Evolutionary conservation across 164 flowering plant species (phyloP), one percentile per base, ranked within the genome.

Genomic region (Magnolia officinalis): DNA sequence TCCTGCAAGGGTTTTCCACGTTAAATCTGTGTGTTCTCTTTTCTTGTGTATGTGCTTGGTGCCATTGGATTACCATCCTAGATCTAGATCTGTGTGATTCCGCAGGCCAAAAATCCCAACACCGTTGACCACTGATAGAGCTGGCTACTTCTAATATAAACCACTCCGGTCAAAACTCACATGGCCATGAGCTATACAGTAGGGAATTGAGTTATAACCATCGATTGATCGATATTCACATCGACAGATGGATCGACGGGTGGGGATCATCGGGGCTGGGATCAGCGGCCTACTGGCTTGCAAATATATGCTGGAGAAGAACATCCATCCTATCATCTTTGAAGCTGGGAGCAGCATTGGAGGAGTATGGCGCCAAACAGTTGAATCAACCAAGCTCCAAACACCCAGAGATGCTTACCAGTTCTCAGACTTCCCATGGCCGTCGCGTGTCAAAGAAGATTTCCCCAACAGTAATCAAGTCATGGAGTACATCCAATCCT

Each of bases 401-500:
- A 85, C 87, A 0, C 86, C 88, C 2, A 88, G 82, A 77, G 9
- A 26, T 5, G 6, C 72, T 1, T 92, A 81, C 68, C 86, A 82
- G 76, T 90, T 92, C 82, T 89, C 90, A 0, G 97, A 92, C 74
- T 89, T 85, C 52, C 88, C 92, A 14, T 92, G 94, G 97, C 93
- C 96, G 20, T 16, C 79, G 58, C 71, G 81, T 0, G 86, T 88
- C 18, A 18, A 79, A 23, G 84, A 83, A 16, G 79, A 37, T 0
- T 88, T 79, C 69, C 97, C 97, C 9, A 37, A 21, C 50, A 77
- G 81, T 1, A 19, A 76, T 8, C 83, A 87, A 73, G 90, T 90
- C 6, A 18, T 83, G 50, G 88, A 85, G 19, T 92, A 92, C n/a
- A 2, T 90, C 6, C 73, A 80, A 31, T 80, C 88, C 0, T 89